Conservation (phyloP, 2,329 filamentous ascomycete genomes). For the Trichoderma koningii region DNA sequence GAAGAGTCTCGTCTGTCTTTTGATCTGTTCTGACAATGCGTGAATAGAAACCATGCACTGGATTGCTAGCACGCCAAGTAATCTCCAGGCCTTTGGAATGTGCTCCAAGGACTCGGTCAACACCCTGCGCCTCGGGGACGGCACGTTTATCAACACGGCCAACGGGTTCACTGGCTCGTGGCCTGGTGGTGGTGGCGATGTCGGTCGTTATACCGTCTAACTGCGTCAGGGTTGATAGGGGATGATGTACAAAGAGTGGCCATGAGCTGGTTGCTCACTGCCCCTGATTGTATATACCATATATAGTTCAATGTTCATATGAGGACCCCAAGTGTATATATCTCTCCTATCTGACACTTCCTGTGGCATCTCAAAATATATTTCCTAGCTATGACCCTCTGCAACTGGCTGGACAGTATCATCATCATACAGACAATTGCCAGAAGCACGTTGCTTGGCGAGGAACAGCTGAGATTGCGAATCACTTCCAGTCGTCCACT, state of each 20-base stretch:
- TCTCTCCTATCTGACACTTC: too few species aligned
- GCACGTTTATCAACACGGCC: constrained; percentile 38
- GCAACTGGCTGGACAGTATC: too few species aligned
- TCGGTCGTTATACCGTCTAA: constrained; percentile 43
- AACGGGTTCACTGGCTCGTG: constrained; percentile 43
- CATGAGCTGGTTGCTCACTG: constrained; percentile 36
- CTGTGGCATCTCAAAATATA: too few species aligned
- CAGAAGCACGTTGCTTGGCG: too few species aligned
- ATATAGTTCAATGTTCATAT: too few species aligned
- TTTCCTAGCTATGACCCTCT: too few species aligned
- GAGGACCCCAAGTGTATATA: too few species aligned
- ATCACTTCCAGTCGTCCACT: too few species aligned
- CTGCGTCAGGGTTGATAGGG: constrained; percentile 32
- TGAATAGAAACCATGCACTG: constrained; percentile 41
- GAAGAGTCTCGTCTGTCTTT: too few species aligned
- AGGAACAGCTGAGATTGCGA: too few species aligned
- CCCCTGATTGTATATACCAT: too few species aligned
- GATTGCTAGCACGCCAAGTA: constrained; percentile 42
- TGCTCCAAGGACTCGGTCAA: constrained; percentile 45
- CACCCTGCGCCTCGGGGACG: constrained; percentile 42
- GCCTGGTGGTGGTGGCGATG: constrained; percentile 38
- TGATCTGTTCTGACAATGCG: constrained; percentile 11
- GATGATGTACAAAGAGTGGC: constrained; percentile 37
- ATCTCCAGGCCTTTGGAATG: constrained; percentile 46
- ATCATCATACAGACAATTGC: too few species aligned